Evolutionary conservation across 192 early-diverging fungal species (phyloP).

Genomic region (Lobosporangium transversale): DNA sequence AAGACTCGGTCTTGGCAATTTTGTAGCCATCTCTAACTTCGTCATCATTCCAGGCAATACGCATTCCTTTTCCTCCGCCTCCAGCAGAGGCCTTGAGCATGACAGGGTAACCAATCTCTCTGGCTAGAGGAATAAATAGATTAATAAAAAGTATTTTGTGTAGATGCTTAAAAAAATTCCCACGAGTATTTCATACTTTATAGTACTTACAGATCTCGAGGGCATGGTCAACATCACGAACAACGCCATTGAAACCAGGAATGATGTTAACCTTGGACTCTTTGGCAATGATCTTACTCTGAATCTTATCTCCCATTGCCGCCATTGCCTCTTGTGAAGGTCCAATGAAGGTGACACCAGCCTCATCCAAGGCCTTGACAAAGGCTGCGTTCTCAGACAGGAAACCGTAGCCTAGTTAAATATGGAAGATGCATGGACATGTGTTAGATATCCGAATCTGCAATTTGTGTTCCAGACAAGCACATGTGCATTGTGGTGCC

Average conservation of each 20-base stretch:
- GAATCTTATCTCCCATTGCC: constrained; percentile 85
- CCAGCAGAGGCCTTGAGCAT: constrained; percentile 88
- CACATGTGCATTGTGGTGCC: neutral
- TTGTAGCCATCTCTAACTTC: constrained; percentile 80
- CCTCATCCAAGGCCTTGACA: constrained; percentile 78
- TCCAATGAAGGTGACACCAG: constrained; percentile 79
- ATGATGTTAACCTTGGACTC: constrained; percentile 80
- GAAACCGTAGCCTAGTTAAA: constrained; percentile 82
- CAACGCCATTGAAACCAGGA: constrained; percentile 89
- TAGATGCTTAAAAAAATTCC: neutral
- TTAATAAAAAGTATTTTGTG: neutral
- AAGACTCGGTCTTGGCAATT: constrained; percentile 81
- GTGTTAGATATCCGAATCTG: no score
- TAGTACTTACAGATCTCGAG: constrained; percentile 66
- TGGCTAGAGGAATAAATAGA: constrained; percentile 47
- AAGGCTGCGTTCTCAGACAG: constrained; percentile 90
- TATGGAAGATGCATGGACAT: no score
- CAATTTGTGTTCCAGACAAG: neutral
- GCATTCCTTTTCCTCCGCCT: constrained; percentile 89
- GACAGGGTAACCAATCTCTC: constrained; percentile 79
- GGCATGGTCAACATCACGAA: constrained; percentile 77
- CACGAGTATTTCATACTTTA: neutral
- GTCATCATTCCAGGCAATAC: constrained; percentile 74
- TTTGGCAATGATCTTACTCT: constrained; percentile 79
- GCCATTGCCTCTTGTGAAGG: constrained; percentile 75